Evolutionary conservation across 257 asterid species (phyloP).

Genomic region (Penstemon eatonii): DNA sequence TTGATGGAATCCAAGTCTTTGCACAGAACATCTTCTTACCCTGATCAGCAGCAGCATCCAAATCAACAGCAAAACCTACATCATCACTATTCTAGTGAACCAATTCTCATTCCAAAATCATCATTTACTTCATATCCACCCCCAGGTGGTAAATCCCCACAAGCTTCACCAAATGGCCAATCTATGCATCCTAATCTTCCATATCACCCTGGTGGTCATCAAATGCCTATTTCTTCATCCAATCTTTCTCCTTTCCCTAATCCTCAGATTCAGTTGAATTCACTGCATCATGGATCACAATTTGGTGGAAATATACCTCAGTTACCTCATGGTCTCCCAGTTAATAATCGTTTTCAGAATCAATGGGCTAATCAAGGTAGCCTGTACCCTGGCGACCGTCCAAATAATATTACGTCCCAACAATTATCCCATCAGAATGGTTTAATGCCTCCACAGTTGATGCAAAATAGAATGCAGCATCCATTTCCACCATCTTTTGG

Average conservation of each 20-base stretch:
- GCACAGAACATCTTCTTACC: conserved; percentile 86
- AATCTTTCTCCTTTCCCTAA: conserved; percentile 57
- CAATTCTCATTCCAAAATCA: conserved; percentile 58
- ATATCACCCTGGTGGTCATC: conserved; percentile 46
- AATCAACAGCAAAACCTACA: conserved; percentile 48
- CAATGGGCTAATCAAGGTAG: conserved; percentile 58
- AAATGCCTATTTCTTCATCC: conserved; percentile 49
- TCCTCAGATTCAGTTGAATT: conserved; percentile 54
- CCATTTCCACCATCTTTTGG: conserved; percentile 61
- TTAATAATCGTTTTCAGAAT: conserved; percentile 59
- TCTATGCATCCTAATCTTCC: conserved; percentile 43
- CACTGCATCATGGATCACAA: conserved; percentile 56
- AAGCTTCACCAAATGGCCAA: conserved; percentile 66
- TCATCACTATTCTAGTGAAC: conserved; percentile 73
- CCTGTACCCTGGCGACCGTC: conserved; percentile 50
- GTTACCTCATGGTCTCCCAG: conserved; percentile 58
- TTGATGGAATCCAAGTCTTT: conserved; percentile 48
- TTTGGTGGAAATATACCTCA: conserved; percentile 74
- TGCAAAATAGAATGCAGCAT: conserved; percentile 62
- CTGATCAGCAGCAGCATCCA: conserved; percentile 67
- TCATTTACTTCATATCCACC: conserved; percentile 79
- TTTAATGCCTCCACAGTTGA: conserved; percentile 52
- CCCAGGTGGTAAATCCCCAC: conserved; percentile 66
- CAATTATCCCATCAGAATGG: conserved; percentile 68
- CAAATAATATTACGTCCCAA: conserved; percentile 54